Evolutionary conservation across 116 monocot genomes (phyloP).

Genomic region (Trichopus zeylanicus): DNA sequence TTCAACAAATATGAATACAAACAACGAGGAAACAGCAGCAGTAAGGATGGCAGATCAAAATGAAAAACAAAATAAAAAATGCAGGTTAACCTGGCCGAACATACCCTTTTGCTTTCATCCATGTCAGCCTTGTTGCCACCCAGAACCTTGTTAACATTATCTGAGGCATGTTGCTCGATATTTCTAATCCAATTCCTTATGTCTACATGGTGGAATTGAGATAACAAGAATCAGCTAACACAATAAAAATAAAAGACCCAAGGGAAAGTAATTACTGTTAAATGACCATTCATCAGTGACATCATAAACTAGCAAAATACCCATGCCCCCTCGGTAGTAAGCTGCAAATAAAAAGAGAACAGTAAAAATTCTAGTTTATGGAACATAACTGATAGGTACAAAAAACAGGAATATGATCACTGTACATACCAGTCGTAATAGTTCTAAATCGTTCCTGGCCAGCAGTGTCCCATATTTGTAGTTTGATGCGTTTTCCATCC

Average conservation of each 20-base stretch:
- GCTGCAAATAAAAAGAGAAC: conserved; percentile 29
- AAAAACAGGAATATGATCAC: no score
- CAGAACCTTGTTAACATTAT: conserved; percentile 84
- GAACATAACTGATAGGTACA: no score
- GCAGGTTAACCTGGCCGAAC: neutral
- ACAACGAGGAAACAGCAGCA: no score
- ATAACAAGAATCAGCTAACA: neutral
- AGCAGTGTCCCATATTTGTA: conserved; percentile 98
- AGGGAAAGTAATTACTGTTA: conserved; percentile 43
- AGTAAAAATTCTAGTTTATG: neutral
- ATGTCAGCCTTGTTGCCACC: conserved; percentile 91
- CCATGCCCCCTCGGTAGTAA: conserved; percentile 89
- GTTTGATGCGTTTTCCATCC: conserved; percentile 88
- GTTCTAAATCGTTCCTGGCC: conserved; percentile 92
- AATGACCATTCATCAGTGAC: conserved; percentile 89
- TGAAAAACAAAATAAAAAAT: neutral
- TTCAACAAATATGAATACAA: neutral
- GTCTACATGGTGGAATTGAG: conserved; percentile 29
- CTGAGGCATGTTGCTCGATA: conserved; percentile 88
- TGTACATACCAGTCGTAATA: conserved; percentile 75
- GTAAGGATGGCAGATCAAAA: neutral
- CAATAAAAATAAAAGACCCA: neutral
- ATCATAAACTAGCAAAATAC: conserved; percentile 91
- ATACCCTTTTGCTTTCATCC: conserved; percentile 95
- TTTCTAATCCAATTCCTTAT: conserved; percentile 91